Conservation (phyloP, 805 yeast genomes). For the Schwanniomyces polymorphus region DNA sequence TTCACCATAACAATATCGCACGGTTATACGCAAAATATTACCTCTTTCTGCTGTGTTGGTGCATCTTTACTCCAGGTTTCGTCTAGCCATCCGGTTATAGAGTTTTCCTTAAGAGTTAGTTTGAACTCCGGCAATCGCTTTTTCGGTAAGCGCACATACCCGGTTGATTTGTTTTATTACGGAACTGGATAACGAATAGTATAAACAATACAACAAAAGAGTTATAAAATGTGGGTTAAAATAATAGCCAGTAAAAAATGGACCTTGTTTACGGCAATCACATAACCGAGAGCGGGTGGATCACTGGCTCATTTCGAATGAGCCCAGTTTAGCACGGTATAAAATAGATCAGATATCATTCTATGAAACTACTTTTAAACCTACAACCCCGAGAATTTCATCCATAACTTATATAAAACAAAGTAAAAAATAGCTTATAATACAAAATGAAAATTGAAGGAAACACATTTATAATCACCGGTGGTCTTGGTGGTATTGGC, state of each 20-base stretch:
- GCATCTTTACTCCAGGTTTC: constrained; percentile 1
- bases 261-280: neutral
- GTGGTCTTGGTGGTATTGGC: constrained; percentile 17
- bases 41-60: neutral
- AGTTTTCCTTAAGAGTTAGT: neutral
- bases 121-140: constrained; percentile 1
- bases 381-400: neutral
- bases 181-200: too few relatives aligned
- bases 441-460: constrained; percentile 6
- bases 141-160: neutral
- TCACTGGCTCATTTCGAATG: neutral
- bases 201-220: too few relatives aligned
- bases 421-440: neutral
- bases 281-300: constrained; percentile 1
- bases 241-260: neutral
- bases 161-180: neutral
- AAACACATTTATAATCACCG: constrained; percentile 14
- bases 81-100: constrained; percentile 1
- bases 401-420: too few relatives aligned
- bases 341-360: constrained; percentile 2
- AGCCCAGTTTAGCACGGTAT: neutral
- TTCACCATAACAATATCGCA: neutral
- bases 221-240: too few relatives aligned
- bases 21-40: neutral
- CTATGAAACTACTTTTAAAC: neutral